Base-by-base conservation (phyloP, 495 filamentous ascomycete genomes). In the Annulohypoxylon nitens region DNA sequence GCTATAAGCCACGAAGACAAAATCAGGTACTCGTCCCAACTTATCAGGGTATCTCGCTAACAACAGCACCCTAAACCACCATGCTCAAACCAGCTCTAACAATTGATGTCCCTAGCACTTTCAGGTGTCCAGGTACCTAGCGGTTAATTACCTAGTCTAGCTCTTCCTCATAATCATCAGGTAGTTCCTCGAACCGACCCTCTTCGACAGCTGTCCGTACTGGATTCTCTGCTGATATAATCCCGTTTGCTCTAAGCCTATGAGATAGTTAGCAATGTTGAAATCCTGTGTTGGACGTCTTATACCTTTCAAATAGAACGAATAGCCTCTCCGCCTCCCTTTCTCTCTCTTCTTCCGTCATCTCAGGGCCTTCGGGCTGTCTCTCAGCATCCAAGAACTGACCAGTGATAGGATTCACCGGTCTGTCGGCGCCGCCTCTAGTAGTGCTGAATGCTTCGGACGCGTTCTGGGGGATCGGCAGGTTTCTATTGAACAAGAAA, bases 331-430 rank as follows among this genome's bases (percentile, higher is more conserved):
- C 96, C 0, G 96, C 96, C 79, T 99, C 96, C 50, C 93, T 85
- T 77, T 97, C 93, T 80, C 92, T 97, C 85, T 99, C 95, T 67
- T 93, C 96, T 36, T 90, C 83, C 5, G 92, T 95, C 96, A 99
- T 98, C 18, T 90, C 87, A 1, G 87, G 88, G 8, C 83, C 81
- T 3, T 87, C 80, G 9, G 84, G 67, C 8, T 85, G 81, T 12
- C 84, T 85, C 79, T 97, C 95, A 25, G 85, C 86, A 64, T 93
- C 90, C 74, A 92, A 79, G 59, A 90, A 87, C 80, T 99, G 96
- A 0, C 96, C 96, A 3, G 96, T 98, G 26, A 99, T 88, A 2
- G 94, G 95, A 75, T 99, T 99, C 48, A 97, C 81, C 0, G 77
- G 67, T 55, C 80, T 72, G 30, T 47, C 68, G 20, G 80, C 43